phyloP scores from a whole-genome alignment of 371 early-diverging fungal genomes.

The Mortierella sp. region DNA sequence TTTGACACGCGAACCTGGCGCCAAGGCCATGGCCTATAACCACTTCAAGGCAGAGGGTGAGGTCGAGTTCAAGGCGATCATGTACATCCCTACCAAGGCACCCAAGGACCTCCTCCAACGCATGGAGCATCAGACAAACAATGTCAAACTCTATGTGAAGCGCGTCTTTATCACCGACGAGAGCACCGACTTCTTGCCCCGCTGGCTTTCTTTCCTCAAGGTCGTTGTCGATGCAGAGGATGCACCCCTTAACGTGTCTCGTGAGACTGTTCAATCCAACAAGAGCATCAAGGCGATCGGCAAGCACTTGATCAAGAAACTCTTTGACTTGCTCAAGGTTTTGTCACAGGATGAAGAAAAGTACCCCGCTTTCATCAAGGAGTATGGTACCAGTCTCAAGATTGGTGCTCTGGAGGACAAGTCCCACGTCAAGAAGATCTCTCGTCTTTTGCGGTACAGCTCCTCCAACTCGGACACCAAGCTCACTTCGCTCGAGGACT shows the following conservation, averaged over 20 bases:
- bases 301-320: conserved; percentile 88
- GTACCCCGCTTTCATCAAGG: conserved; percentile 77
- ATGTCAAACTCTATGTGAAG: conserved; percentile 91
- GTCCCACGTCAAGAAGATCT: conserved; percentile 75
- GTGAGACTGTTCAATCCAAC: conserved; percentile 94
- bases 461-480: conserved; percentile 63
- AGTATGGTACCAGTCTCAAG: conserved; percentile 81
- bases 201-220: conserved; percentile 77
- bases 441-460: conserved; percentile 83
- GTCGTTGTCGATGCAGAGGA: conserved; percentile 95
- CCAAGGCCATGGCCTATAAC: conserved; percentile 74
- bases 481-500: conserved; percentile 81
- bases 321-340: conserved; percentile 83
- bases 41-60: conserved; percentile 92
- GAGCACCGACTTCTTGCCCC: conserved; percentile 75
- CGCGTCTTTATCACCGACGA: conserved; percentile 98
- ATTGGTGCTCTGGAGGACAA: conserved; percentile 86
- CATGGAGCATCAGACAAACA: conserved; percentile 63
- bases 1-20: conserved; percentile 73
- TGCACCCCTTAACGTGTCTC: conserved; percentile 94
- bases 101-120: conserved; percentile 77
- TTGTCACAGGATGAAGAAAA: conserved; percentile 81
- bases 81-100: conserved; percentile 85
- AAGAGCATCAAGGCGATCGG: conserved; percentile 81
- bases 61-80: conserved; percentile 82